phyloP scores from a whole-genome alignment of 2,329 filamentous ascomycete genomes.

The Chalara sp. region DNA sequence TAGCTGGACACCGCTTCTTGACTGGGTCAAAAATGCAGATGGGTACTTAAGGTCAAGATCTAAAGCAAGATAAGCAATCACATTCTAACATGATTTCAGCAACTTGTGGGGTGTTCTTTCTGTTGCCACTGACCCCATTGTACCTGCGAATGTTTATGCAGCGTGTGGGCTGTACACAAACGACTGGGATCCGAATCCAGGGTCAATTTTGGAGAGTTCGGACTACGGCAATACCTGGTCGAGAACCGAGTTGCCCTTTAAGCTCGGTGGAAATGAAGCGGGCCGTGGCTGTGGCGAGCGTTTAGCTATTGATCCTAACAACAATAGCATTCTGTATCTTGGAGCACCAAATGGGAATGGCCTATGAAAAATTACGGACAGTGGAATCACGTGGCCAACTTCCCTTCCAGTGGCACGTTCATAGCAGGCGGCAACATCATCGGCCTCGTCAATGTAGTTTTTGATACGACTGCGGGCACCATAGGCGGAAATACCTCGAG shows the following conservation, averaged over 20 bases:
- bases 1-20: too few relatives aligned
- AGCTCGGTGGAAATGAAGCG: slow-evolving; percentile 56
- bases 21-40: too few relatives aligned
- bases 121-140: slow-evolving; percentile 46
- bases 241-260: slow-evolving; percentile 45
- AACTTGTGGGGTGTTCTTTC: slow-evolving; percentile 47
- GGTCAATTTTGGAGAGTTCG: slow-evolving; percentile 45
- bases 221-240: slow-evolving; percentile 48
- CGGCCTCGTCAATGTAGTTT: slow-evolving; percentile 19
- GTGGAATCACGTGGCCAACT: slow-evolving; percentile 41
- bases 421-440: slow-evolving; percentile 1
- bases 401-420: slow-evolving; percentile 43
- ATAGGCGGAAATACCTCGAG: slow-evolving; percentile 15
- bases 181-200: slow-evolving; percentile 49
- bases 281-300: slow-evolving; percentile 51
- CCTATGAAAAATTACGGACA: slow-evolving; percentile 51
- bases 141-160: slow-evolving; percentile 44
- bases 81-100: too few relatives aligned
- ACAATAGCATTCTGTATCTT: slow-evolving; percentile 50
- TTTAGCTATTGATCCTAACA: slow-evolving; percentile 50
- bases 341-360: slow-evolving; percentile 52
- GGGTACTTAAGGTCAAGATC: too few relatives aligned
- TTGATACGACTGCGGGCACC: slow-evolving; percentile 14
- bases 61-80: too few relatives aligned
- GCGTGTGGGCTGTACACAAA: slow-evolving; percentile 55